phyloP scores from a whole-genome alignment of 352 stramenopile genomes.

The Phytophthora pisi region DNA sequence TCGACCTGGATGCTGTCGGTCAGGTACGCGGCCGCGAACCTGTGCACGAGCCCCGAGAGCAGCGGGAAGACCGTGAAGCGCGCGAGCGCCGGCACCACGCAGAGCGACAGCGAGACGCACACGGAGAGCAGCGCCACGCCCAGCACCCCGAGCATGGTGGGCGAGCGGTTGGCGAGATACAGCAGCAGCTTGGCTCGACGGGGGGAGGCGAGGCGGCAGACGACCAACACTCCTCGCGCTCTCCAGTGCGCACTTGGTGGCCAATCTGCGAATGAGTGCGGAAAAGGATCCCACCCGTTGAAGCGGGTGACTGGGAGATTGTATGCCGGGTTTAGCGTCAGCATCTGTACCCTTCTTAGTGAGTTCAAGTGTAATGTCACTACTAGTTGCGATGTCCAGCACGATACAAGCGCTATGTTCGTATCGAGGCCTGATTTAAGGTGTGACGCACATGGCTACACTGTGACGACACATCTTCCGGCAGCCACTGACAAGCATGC shows the following conservation, averaged over 20 bases:
- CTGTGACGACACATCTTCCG: neutral
- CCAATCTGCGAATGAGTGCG: slow-evolving; percentile 23
- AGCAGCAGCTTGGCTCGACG: slow-evolving; percentile 35
- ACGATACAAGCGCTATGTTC: no score
- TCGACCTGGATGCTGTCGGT: slow-evolving; percentile 58
- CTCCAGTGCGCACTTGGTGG: slow-evolving; percentile 6
- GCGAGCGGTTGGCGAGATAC: slow-evolving; percentile 37
- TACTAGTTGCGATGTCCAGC: neutral
- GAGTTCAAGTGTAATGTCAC: neutral
- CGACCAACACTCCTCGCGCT: slow-evolving; percentile 27
- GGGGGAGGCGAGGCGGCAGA: neutral
- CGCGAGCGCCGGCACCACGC: slow-evolving; percentile 61
- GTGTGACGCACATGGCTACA: slow-evolving; percentile 15
- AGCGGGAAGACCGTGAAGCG: slow-evolving; percentile 65
- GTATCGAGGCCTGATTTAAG: slow-evolving; percentile 12
- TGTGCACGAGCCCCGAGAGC: slow-evolving; percentile 60
- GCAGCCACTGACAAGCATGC: slow-evolving; percentile 15
- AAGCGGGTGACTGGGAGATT: neutral
- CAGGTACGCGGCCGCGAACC: slow-evolving; percentile 56
- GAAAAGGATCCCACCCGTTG: neutral
- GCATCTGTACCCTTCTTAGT: neutral
- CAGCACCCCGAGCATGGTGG: slow-evolving; percentile 51
- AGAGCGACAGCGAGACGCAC: slow-evolving; percentile 66
- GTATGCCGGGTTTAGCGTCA: neutral
- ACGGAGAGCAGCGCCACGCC: slow-evolving; percentile 55